These are phyloP conservation scores for Solanum sparsipilum DNA, from an alignment of 257 asterid genomes.

Conservation along the genomic window DNA sequence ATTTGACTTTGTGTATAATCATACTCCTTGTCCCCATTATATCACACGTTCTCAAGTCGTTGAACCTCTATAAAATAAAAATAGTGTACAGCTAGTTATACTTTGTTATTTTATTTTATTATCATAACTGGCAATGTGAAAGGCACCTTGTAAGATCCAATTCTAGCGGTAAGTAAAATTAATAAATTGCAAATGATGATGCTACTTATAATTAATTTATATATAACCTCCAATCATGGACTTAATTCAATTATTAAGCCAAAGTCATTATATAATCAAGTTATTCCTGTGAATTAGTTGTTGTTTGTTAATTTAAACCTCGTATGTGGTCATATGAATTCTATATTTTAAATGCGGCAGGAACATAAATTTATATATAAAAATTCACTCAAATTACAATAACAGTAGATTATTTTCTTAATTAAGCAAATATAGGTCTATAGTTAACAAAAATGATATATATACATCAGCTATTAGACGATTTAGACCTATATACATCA, in stretches of 20 bases:
- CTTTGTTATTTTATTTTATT: not conserved
- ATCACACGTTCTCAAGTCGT: not conserved
- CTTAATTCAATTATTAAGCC: not conserved
- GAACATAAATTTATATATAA: not conserved
- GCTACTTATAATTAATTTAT: not conserved
- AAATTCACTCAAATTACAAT: no score
- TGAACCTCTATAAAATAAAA: not conserved
- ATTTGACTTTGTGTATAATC: not conserved
- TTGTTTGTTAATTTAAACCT: not conserved
- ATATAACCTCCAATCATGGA: not conserved
- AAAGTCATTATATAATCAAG: not conserved
- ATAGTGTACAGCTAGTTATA: not conserved
- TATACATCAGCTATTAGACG: no score
- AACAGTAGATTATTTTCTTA: no score
- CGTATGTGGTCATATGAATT: not conserved
- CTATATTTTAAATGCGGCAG: not conserved
- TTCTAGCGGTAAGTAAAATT: not conserved
- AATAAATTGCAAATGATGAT: not conserved
- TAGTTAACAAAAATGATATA: no score
- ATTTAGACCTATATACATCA: no score
- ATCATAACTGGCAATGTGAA: not conserved
- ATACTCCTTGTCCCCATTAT: not conserved
- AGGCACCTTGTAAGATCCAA: not conserved
- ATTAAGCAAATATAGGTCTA: no score
- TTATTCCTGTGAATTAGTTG: not conserved